Evolutionary conservation across 2,329 filamentous ascomycete genomes (phyloP), one percentile per base, ranked within the genome.

Genomic region (Aspergillus persii): DNA sequence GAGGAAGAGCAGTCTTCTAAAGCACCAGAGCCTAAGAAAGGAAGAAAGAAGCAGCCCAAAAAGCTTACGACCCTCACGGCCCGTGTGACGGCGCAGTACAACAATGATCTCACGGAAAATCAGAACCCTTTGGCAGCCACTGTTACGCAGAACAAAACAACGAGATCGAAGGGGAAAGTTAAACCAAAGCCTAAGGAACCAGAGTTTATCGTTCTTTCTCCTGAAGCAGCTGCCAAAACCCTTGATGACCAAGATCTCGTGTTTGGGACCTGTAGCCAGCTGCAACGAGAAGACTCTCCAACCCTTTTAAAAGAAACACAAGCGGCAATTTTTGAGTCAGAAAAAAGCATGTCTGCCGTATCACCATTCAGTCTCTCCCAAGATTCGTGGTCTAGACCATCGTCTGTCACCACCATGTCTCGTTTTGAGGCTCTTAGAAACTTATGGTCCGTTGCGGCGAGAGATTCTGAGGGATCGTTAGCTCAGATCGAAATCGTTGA

Each of bases 221-320:
- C 91, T 0, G 79, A 78, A 51, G 84, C 88, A 27, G 92, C 91
- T 1, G 75, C 88, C 48, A 84, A 84, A 54, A 83, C 89, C 64
- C 83, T 89, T 12, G 80, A 84, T 3, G 79, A 83, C 1, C 92
- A 95, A 71, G 86, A 92, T 60, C 90, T 93, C 69, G 77, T 96
- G 0, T 96, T 96, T 74, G 92, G 91, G 1, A 95, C 91, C 0
- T 93, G 89, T 1, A 96, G 92, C 71, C 92, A 96, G 71, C 77
- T 96, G 27, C 89, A 88, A 12, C 79, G 83, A 56, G 89, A 92
- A 58, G 86, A 92, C 39, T 90, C 89, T 0, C 89, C 89, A 0
- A 84, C 83, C 0, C 82, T 87, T 27, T 59, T 70, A 41, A 66
- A 60, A 59, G 69, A 73, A 50, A 69, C 66, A 50, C 69, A 75